Evolutionary conservation across 768 basidiomycete species (phyloP).

Genomic region (Boletus patriciae): DNA sequence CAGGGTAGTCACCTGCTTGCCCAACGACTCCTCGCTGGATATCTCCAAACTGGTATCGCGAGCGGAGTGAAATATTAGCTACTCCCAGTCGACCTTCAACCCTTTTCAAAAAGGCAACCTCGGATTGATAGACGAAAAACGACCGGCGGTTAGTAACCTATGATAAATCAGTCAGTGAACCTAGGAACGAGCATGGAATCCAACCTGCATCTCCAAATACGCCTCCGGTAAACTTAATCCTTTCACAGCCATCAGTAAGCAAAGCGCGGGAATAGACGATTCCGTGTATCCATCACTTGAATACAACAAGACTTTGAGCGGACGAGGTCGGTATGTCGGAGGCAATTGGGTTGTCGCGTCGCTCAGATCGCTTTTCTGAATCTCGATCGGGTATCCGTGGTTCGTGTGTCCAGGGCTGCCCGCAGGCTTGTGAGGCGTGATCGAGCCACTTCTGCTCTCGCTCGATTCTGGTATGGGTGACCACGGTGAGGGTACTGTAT

Average conservation of each 20-base stretch:
- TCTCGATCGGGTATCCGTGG: conserved; percentile 19
- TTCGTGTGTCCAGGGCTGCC: background rate
- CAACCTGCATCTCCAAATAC: conserved; percentile 81
- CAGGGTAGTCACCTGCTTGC: conserved; percentile 9
- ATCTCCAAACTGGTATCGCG: conserved; percentile 28
- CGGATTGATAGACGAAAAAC: conserved; percentile 90
- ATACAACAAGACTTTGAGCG: conserved; percentile 76
- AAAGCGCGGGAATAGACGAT: conserved; percentile 82
- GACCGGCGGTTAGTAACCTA: conserved; percentile 66
- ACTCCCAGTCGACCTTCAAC: conserved; percentile 57
- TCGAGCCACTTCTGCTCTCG: conserved; percentile 21
- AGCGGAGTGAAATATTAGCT: conserved; percentile 17
- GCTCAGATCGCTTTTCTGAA: conserved; percentile 15
- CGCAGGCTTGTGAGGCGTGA: conserved; percentile 11
- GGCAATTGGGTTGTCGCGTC: conserved; percentile 5
- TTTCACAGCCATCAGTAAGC: conserved; percentile 79
- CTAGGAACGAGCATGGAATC: background rate
- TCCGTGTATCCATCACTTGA: conserved; percentile 93
- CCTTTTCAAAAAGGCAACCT: conserved; percentile 68
- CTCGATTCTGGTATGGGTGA: conserved; percentile 17
- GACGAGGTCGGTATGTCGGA: conserved; percentile 47
- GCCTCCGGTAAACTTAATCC: conserved; percentile 78
- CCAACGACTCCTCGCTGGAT: conserved; percentile 18
- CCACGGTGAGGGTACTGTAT: conserved; percentile 17
- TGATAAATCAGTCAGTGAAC: background rate